Evolutionary conservation across 2,329 filamentous ascomycete genomes (phyloP), one percentile per base, ranked within the genome.

Genomic region (Dactylellina leptospora): DNA sequence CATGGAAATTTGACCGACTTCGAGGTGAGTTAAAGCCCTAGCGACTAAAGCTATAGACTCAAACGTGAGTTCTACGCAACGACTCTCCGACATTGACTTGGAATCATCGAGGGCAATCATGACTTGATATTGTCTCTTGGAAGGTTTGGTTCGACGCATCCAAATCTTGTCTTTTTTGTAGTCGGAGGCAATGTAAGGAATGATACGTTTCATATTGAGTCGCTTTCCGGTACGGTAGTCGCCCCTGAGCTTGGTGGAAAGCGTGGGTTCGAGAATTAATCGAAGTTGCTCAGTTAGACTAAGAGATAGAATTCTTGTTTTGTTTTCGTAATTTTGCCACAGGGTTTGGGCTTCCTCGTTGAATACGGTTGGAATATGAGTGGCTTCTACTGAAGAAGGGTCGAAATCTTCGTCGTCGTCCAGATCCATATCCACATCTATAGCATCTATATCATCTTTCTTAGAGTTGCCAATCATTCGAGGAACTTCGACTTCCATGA

Each of bases 131-230:
- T 89, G 90, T 40, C 96, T 90, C 81, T 97, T 97, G 36, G 89
- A 93, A 0, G 96, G 96, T 53, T 96, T 88, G 30, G 87, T 89
- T 62, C 96, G 88, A 11, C 96, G 90, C 89, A 99, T 96, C 95
- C 95, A 99, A 81, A 99, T 99, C 84, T 99, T 99, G 85, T 99
- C 95, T 72, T 95, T 91, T 84, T 97, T 97, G 85, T 97, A 99
- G 78, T 90, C 89, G 0, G 93, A 97, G 0, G 96, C 95, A 76
- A 99, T 97, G 82, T 99, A 99, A 0, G 96, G 95, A 77, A 99
- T 99, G 81, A 99, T 99, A 76, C 93, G 92, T 81, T 97, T 97
- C 83, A 99, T 96, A 81, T 97, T 99, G 77, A 99, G 91, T 0
- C 95, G 90, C 80, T 99, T 99, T 74, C 95, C 95, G 0, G 95